phyloP scores from a whole-genome alignment of 192 early-diverging fungal species.

The Coemansia sp. region DNA sequence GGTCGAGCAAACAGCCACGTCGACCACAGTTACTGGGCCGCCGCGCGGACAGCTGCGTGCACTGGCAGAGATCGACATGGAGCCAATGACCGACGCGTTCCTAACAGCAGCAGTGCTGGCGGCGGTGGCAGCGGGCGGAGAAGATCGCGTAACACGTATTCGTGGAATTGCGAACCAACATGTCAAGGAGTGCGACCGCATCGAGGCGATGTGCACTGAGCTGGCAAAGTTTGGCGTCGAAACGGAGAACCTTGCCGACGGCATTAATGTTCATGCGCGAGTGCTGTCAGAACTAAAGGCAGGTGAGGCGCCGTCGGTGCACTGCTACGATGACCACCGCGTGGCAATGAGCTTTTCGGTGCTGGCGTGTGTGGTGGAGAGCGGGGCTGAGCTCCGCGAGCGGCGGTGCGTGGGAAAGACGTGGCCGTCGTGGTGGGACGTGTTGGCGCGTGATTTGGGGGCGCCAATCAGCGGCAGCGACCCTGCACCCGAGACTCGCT shows the following conservation, averaged over 20 bases:
- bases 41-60: slow-evolving; percentile 66
- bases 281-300: slow-evolving; percentile 54
- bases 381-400: slow-evolving; percentile 78
- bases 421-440: slow-evolving; percentile 99
- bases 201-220: slow-evolving; percentile 94
- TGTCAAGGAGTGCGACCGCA: slow-evolving; percentile 98
- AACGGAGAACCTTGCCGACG: slow-evolving; percentile 81
- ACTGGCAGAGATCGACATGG: slow-evolving; percentile 88
- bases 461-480: slow-evolving; percentile 53
- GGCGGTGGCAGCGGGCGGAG: slow-evolving; percentile 69
- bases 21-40: slow-evolving; percentile 90
- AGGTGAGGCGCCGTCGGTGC: slow-evolving; percentile 62
- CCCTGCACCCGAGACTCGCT: slow-evolving; percentile 4
- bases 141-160: slow-evolving; percentile 70
- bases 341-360: slow-evolving; percentile 97
- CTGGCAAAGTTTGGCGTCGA: slow-evolving; percentile 85
- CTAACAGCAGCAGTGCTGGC: slow-evolving; percentile 91
- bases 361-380: slow-evolving; percentile 72
- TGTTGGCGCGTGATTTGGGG: slow-evolving; percentile 77
- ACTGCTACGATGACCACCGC: slow-evolving; percentile 97
- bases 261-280: slow-evolving; percentile 82
- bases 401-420: slow-evolving; percentile 99
- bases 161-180: slow-evolving; percentile 96
- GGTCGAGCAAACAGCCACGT: slow-evolving; percentile 83
- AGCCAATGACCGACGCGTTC: slow-evolving; percentile 99